Evolutionary conservation across 441 rosid genomes (phyloP).

Genomic region (Francoa sonchifolia): DNA sequence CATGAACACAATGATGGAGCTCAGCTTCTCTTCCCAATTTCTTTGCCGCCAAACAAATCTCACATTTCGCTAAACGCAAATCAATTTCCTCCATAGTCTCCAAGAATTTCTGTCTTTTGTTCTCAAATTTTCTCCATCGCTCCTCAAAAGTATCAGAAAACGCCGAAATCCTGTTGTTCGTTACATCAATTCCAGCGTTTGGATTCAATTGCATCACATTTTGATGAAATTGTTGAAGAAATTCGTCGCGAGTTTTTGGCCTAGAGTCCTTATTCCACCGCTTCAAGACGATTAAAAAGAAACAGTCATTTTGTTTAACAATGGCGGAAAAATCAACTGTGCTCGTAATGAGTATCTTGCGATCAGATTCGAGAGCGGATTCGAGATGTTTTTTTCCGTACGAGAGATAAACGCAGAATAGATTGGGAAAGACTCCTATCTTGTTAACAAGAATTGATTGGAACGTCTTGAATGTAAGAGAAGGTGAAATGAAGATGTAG

Average conservation of each 20-base stretch:
- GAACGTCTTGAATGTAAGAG: conserved; percentile 21
- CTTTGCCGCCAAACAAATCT: conserved; percentile 24
- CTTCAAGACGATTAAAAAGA: conserved; percentile 27
- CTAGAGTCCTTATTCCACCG: conserved; percentile 26
- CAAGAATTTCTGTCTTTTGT: conserved; percentile 23
- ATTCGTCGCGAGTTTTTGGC: conserved; percentile 5
- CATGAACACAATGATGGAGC: conserved; percentile 37
- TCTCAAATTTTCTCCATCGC: conserved; percentile 19
- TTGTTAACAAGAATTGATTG: conserved; percentile 19
- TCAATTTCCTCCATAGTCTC: conserved; percentile 16
- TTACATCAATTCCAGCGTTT: conserved; percentile 12
- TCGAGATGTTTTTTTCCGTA: conserved; percentile 1
- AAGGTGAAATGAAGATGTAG: conserved; percentile 17
- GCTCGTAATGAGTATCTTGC: conserved; percentile 21
- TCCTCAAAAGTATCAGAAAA: conserved; percentile 6
- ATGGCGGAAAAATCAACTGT: conserved; percentile 26
- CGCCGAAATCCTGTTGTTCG: conserved; percentile 8
- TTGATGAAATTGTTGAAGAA: conserved; percentile 15
- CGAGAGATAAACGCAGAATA: conserved; percentile 25
- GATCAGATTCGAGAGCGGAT: conserved; percentile 1
- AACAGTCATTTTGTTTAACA: conserved; percentile 14
- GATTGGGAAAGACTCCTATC: conserved; percentile 34
- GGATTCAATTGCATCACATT: conserved; percentile 30
- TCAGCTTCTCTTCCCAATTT: conserved; percentile 17
- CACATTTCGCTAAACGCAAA: conserved; percentile 16